These are phyloP conservation scores for Exserohilum turcica DNA, from an alignment of 2,329 filamentous ascomycete species.

Conservation along the genomic window DNA sequence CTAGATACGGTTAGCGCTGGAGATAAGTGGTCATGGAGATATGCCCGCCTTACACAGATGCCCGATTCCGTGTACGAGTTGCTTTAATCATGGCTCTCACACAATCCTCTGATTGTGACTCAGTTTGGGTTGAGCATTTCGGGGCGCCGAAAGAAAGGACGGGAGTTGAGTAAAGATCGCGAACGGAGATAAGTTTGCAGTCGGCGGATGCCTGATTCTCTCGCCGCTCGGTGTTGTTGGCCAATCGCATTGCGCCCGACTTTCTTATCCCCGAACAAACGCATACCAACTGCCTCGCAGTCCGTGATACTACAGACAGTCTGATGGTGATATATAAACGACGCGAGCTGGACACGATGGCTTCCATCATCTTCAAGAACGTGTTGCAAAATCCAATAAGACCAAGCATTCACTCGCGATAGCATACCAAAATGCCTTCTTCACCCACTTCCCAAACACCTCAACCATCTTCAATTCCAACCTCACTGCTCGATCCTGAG, in stretches of 20 bases:
- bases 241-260: background rate
- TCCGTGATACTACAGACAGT: background rate
- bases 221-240: background rate
- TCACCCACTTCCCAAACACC: background rate
- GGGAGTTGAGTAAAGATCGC: background rate
- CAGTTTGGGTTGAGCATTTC: background rate
- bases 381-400: background rate
- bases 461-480: background rate
- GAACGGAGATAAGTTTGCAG: constrained; percentile 2
- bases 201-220: background rate
- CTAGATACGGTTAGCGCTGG: constrained; percentile 37
- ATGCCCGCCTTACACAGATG: constrained; percentile 48
- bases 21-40: background rate
- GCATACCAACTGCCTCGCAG: constrained; percentile 27
- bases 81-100: constrained; percentile 28
- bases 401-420: background rate
- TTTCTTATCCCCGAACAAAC: constrained; percentile 8
- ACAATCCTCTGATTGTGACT: background rate
- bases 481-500: background rate
- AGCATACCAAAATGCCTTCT: background rate
- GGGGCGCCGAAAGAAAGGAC: background rate
- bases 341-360: background rate
- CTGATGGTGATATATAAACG: background rate
- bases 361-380: background rate
- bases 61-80: constrained; percentile 47